phyloP scores from a whole-genome alignment of 345 rosid genomes.

The Odontarrhena argentea region DNA sequence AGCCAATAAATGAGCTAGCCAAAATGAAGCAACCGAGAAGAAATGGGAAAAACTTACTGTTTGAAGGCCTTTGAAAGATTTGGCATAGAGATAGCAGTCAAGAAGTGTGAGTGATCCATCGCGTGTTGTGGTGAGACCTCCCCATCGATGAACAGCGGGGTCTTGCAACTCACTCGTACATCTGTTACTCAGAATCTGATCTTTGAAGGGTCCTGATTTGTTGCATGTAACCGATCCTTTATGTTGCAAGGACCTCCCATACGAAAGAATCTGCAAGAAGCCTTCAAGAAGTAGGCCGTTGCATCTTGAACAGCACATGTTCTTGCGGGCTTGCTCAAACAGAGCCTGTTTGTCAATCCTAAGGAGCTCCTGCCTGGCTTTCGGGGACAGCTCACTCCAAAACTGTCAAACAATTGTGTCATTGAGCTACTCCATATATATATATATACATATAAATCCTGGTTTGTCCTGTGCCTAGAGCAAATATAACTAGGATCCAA shows the following conservation, averaged over 20 bases:
- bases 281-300: slow-evolving; percentile 88
- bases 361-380: slow-evolving; percentile 70
- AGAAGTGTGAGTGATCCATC: slow-evolving; percentile 80
- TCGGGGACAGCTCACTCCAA: slow-evolving; percentile 73
- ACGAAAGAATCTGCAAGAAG: slow-evolving; percentile 75
- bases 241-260: slow-evolving; percentile 73
- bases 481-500: not conserved
- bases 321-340: slow-evolving; percentile 94
- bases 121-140: slow-evolving; percentile 80
- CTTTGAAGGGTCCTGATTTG: slow-evolving; percentile 46
- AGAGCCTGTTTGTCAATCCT: slow-evolving; percentile 83
- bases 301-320: slow-evolving; percentile 96
- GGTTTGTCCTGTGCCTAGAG: not conserved
- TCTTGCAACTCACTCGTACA: slow-evolving; percentile 65
- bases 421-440: not conserved
- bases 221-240: slow-evolving; percentile 53
- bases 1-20: slow-evolving; percentile 47
- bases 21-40: slow-evolving; percentile 6
- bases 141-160: slow-evolving; percentile 92
- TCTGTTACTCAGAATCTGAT: slow-evolving; percentile 46
- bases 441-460: not conserved
- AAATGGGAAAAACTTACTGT: slow-evolving; percentile 52
- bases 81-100: slow-evolving; percentile 72
- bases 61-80: slow-evolving; percentile 74
- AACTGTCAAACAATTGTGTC: slow-evolving; percentile 51